Conservation (phyloP, 2,329 filamentous ascomycete species). For the Paecilomyces niveus region DNA sequence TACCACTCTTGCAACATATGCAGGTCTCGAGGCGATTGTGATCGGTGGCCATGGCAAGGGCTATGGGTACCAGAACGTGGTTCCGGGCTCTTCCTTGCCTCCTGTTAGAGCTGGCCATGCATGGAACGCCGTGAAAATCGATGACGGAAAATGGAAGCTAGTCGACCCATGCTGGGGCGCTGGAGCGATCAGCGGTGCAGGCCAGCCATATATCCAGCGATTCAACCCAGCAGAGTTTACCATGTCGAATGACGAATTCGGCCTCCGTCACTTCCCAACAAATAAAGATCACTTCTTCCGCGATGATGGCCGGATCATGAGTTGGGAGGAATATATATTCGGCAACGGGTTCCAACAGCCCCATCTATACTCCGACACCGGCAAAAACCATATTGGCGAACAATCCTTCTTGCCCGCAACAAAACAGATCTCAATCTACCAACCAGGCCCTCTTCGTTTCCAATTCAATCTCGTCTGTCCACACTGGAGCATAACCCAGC, state of each 20-base stretch:
- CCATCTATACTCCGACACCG: conserved; percentile 41
- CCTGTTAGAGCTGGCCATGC: conserved; percentile 64
- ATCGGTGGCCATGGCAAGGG: conserved; percentile 81
- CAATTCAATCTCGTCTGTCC: conserved; percentile 71
- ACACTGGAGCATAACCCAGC: conserved; percentile 68
- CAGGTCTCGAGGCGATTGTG: conserved; percentile 70
- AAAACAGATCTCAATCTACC: conserved; percentile 55
- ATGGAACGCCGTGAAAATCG: conserved; percentile 88
- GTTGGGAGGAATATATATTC: conserved; percentile 77
- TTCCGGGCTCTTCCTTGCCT: conserved; percentile 59
- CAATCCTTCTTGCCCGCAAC: conserved; percentile 56
- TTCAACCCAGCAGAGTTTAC: conserved; percentile 60
- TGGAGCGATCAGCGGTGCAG: conserved; percentile 54
- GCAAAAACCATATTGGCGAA: conserved; percentile 45
- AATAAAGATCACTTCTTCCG: conserved; percentile 66
- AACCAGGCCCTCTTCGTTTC: conserved; percentile 60
- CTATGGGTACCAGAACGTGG: conserved; percentile 60
- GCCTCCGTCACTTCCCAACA: conserved; percentile 68
- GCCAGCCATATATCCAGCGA: conserved; percentile 55
- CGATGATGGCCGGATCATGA: conserved; percentile 58
- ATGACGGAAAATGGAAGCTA: conserved; percentile 83
- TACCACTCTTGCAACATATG: conserved; percentile 66
- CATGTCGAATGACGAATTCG: conserved; percentile 71
- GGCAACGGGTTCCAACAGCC: conserved; percentile 44
- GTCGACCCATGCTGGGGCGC: conserved; percentile 92